These are phyloP conservation scores for Diaporthe amygdali DNA, from an alignment of 2,329 filamentous ascomycete genomes.

Conservation along the genomic window DNA sequence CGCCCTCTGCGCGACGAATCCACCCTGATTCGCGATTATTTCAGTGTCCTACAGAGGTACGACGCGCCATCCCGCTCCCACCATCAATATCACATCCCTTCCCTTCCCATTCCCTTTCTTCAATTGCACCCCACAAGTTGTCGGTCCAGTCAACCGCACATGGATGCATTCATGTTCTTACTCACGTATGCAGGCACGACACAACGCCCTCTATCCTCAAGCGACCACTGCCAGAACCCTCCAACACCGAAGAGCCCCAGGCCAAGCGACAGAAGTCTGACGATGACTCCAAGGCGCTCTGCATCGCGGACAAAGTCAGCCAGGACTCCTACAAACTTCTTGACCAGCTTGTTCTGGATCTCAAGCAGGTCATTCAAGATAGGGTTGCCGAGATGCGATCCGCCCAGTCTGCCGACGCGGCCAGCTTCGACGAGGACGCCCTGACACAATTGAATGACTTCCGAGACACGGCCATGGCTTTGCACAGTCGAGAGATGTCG, in stretches of 20 bases:
- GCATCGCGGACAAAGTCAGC: conserved; percentile 60
- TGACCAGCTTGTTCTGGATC: conserved; percentile 68
- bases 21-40: conserved; percentile 46
- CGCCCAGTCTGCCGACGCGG: conserved; percentile 34
- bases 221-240: conserved; percentile 52
- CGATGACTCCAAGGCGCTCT: conserved; percentile 43
- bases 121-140: background rate
- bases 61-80: conserved; percentile 33
- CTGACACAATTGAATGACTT: conserved; percentile 59
- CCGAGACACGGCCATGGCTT: conserved; percentile 64
- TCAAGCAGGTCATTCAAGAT: conserved; percentile 40
- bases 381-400: conserved; percentile 54
- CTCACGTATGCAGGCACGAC: conserved; percentile 53
- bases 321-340: conserved; percentile 62
- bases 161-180: conserved; percentile 33
- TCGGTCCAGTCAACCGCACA: background rate
- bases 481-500: conserved; percentile 66
- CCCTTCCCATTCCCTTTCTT: background rate
- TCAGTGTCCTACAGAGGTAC: conserved; percentile 49
- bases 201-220: conserved; percentile 59
- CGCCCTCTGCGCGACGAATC: conserved; percentile 36
- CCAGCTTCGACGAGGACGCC: conserved; percentile 38
- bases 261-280: conserved; percentile 66
- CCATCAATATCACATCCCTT: conserved; percentile 28
- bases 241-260: conserved; percentile 55